Evolutionary conservation across 192 early-diverging fungal genomes (phyloP).

Genomic region (Backusella parvicylindrica): DNA sequence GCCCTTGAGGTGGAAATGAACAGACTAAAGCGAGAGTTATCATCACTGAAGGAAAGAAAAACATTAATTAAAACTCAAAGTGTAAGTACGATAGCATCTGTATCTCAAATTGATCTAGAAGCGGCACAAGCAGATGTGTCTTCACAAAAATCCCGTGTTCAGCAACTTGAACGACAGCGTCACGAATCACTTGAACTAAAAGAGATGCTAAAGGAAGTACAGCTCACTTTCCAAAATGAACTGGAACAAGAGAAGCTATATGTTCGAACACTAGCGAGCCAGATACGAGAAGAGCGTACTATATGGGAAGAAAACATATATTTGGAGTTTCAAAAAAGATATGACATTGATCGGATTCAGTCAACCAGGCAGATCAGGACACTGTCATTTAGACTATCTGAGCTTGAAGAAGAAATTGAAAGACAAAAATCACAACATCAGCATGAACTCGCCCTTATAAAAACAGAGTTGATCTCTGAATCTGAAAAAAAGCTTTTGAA

Average conservation of each 20-base stretch:
- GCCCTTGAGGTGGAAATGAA: neutral
- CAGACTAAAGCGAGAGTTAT: neutral
- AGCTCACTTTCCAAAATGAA: neutral
- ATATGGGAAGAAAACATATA: neutral
- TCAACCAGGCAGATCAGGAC: neutral
- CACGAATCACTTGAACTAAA: neutral
- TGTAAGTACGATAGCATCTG: neutral
- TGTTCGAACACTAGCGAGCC: neutral
- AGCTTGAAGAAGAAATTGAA: neutral
- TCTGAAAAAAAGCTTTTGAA: neutral
- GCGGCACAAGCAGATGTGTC: neutral
- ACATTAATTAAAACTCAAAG: neutral
- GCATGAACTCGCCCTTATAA: neutral
- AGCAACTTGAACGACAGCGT: conserved; percentile 1
- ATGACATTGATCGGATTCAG: neutral
- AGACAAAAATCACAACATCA: neutral
- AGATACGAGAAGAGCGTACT: neutral
- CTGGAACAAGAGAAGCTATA: neutral
- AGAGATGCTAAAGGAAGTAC: neutral
- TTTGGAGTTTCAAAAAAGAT: neutral
- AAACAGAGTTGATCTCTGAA: neutral
- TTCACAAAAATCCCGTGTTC: neutral
- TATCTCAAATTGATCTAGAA: neutral
- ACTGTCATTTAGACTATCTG: neutral
- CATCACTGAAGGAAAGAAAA: neutral